Evolutionary conservation across 768 basidiomycete genomes (phyloP), one percentile per base, ranked within the genome.

Genomic region (Podaxis sp.): DNA sequence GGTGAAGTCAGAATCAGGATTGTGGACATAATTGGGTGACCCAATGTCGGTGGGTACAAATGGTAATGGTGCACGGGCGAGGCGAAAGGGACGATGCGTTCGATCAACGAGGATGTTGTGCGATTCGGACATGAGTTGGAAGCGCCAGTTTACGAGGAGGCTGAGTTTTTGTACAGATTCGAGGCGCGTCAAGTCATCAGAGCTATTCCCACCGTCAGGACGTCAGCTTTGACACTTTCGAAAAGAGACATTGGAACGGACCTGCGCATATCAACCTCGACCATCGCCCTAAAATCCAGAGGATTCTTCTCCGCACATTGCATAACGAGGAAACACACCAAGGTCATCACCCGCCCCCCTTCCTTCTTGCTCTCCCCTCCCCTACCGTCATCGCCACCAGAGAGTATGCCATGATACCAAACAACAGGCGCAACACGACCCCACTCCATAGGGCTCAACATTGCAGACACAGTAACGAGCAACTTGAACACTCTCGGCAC

Each of bases 31-130:
- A 9, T 76, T 70, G 61, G 74, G 82, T 1, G 86, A 84, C 1
- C 90, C 90, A 48, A 91, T 85, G 64, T 91, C 89, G 0, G 88
- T 89, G 0, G 89, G 82, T 11, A 90, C 81, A 65, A 91, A 93
- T 0, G 86, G 75, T n/a, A 91, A 77, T 1, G 86, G 86, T 7
- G 79, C 82, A n/a, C 87, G 79, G n/a, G 85, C 80, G 16, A 86
- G 69, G 65, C 84, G 89, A 74, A 93, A 91, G 0, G 89, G 85
- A 23, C 88, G 81, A 64, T 84, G 84, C 0, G 73, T 72, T 44
- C 85, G 81, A 68, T 91, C 89, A 2, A 77, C 69, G 23, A 90
- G 72, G 47, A 85, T 79, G 40, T 78, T 79, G 66, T 88, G 88
- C 11, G 59, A 50, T 2, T 57, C 57, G 2, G 84, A 81, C 53